Evolutionary conservation across 805 yeast genomes (phyloP), one percentile per base, ranked within the genome.

Genomic region (Spathaspora arborariae): DNA sequence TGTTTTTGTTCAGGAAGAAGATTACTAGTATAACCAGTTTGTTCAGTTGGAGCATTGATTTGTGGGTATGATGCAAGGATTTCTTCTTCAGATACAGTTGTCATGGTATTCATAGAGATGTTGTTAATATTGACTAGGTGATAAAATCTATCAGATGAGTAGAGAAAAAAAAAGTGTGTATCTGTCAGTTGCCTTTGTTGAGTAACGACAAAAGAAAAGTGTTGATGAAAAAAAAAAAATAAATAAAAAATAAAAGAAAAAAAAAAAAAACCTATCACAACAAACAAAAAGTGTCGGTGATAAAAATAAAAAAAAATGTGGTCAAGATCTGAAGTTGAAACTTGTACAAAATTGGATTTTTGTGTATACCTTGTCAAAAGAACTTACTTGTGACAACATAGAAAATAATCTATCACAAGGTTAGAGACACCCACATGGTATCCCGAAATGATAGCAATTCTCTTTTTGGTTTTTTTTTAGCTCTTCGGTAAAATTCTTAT

Each of bases 21-120:
- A 59, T 80, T 81, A 24, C 97, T 96, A 21, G 96, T 89, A 65
- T 81, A 84, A 4, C 97, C 97, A 20, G 87, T 72, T 51, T 79
- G 80, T 16, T 67, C 64, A 15, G 81, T 78, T 19, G 80, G 76
- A n/a, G 85, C 82, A 42, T 81, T 75, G 15, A 62, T 67, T 62
- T 86, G 91, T 22, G 95, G 94, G 63, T 75, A 85, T n/a, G 90
- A 82, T 20, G 72, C 77, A 45, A 72, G 63, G 42, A 70, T 58
- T 53, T 72, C 75, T 48, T 61, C 56, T 54, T 67, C 70, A 27
- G 68, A 49, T 10, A 44, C 40, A 27, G 63, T 57, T 51, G 57
- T 54, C 48, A 42, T 54, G 39, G 44, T n/a, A 10, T 13, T n/a
- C 35, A 30, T 15, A 30, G 35, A 30, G 35, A 4, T 4, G 27